Base-by-base conservation (phyloP, 192 early-diverging fungal genomes). In the Dissophora globulifera region DNA sequence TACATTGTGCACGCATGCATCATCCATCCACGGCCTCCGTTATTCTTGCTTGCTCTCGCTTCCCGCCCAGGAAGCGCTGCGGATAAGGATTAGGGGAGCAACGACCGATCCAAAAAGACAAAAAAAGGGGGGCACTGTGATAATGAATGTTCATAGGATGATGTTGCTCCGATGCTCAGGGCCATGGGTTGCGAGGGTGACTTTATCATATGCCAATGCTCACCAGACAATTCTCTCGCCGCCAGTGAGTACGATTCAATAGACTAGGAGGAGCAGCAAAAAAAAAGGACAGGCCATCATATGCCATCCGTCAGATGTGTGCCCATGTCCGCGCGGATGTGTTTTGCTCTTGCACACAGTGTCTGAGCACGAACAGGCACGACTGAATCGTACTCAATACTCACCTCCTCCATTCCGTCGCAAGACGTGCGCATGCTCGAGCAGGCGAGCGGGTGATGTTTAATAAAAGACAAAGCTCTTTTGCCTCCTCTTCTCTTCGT, bases 191-290 rank as follows among this genome's bases (percentile, higher is more conserved):
- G 62, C 33, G 38, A 25, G 49, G 35, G 25, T 62, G 62, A 62
- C 60, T n/a, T n/a, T 31, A 58, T 67, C 65, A 67, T 67, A 67
- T 67, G 65, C 55, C 65, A 67, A 67, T 50, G 65, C 65, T 67
- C 65, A 67, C 27, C 55, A 38, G 63, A 66, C 62, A 45, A n/a
- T n/a, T n/a, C n/a, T 6, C 35, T 38, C 35, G 35, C 13, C 13
- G 35, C 13, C 13, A 38, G 40, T 49, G 30, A 33, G 35, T 35
- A 12, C 31, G 49, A 49, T 58, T 58, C 25, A 58, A 58, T 38
- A 38, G 35, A 38, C 7, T 9, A 13, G 13, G 35, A 47, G 46
- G n/a, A 8, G 22, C 17, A 8, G n/a, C 41, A 42, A n/a, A 1
- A 8, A 16, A 47, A n/a, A 22, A 5, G 19, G 45, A 22, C 2